Evolutionary conservation across 148 eudicot genomes (phyloP).

Genomic region (Agrostemma githago): DNA sequence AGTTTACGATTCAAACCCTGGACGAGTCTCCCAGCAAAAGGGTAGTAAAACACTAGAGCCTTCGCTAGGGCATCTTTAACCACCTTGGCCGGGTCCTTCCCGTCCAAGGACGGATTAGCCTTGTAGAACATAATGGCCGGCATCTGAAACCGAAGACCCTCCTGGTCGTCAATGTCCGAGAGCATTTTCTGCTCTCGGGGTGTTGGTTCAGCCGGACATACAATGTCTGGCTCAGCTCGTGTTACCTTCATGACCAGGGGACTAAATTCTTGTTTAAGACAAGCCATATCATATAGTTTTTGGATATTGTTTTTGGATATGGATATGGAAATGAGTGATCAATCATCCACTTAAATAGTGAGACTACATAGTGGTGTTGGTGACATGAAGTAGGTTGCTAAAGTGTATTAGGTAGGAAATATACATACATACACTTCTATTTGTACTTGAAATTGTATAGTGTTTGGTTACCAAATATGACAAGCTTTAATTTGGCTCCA

Average conservation of each 20-base stretch:
- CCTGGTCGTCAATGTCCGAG: slow-evolving; percentile 31
- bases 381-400: background rate
- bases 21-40: slow-evolving; percentile 23
- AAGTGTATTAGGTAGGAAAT: too few relatives aligned
- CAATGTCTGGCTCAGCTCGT: slow-evolving; percentile 13
- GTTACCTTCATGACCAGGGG: slow-evolving; percentile 11
- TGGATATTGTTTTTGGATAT: background rate
- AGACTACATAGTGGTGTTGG: background rate
- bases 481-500: too few relatives aligned
- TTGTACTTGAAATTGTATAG: too few relatives aligned
- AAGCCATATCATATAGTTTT: slow-evolving; percentile 5
- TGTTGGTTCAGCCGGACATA: slow-evolving; percentile 20
- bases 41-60: slow-evolving; percentile 26
- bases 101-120: slow-evolving; percentile 16
- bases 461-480: too few relatives aligned
- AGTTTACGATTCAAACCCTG: slow-evolving; percentile 21
- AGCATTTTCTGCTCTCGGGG: slow-evolving; percentile 19
- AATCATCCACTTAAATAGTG: background rate
- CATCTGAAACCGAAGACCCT: slow-evolving; percentile 25
- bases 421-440: too few relatives aligned
- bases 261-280: slow-evolving; percentile 8
- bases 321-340: background rate
- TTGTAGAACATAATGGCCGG: slow-evolving; percentile 24
- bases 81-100: slow-evolving; percentile 21
- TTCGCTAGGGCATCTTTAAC: slow-evolving; percentile 24